phyloP scores from a whole-genome alignment of 371 early-diverging fungal genomes.

The Rhizomucor pusillus region DNA sequence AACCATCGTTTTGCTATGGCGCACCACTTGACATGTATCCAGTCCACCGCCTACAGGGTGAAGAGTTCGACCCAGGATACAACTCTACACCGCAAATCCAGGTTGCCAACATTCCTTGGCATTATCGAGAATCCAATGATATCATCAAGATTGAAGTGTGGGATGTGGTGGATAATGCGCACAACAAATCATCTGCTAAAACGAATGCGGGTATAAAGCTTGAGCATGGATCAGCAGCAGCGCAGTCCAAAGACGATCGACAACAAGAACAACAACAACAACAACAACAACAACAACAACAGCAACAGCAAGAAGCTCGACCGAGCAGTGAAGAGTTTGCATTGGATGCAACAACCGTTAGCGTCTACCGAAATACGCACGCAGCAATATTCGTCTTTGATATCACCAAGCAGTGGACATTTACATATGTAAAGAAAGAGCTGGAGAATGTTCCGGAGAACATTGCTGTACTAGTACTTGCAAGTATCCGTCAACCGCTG shows the following conservation, averaged over 20 bases:
- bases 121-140: constrained; percentile 58
- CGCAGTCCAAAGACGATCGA: constrained; percentile 8
- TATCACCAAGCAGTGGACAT: constrained; percentile 63
- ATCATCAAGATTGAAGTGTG: constrained; percentile 69
- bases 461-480: constrained; percentile 56
- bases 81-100: constrained; percentile 62
- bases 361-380: constrained; percentile 65
- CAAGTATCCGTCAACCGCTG: constrained; percentile 18
- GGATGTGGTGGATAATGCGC: constrained; percentile 68
- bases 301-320: constrained; percentile 4
- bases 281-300: constrained; percentile 2
- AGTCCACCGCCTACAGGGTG: constrained; percentile 64
- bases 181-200: constrained; percentile 24
- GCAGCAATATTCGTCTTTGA: constrained; percentile 61
- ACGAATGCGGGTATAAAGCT: constrained; percentile 38
- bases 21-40: background rate
- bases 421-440: constrained; percentile 56
- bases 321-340: constrained; percentile 19
- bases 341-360: constrained; percentile 64
- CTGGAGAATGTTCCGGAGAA: constrained; percentile 52
- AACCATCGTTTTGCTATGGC: no score
- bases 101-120: constrained; percentile 69
- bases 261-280: constrained; percentile 7
- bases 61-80: constrained; percentile 48
- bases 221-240: constrained; percentile 22